Base-by-base conservation (phyloP, 1,284 basidiomycete genomes). In the Apiotrichum montevideense region DNA sequence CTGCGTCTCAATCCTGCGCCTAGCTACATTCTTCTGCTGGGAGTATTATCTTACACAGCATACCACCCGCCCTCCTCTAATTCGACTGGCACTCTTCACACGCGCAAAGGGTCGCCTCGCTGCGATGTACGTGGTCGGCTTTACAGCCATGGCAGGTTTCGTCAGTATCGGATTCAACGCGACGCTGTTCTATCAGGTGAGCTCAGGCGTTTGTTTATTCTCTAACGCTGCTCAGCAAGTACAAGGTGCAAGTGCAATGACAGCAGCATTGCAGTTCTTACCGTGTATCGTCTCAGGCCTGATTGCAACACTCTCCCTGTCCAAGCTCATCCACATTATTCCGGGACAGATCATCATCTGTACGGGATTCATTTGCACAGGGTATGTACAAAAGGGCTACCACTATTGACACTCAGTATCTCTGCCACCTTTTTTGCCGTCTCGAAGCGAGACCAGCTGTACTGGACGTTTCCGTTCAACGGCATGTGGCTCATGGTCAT, bases 361-460 rank as follows among this genome's bases (percentile, higher is more conserved):
- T 15, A 85, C 83, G 0, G 62, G 84, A 45, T 75, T 84, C 56
- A 79, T 86, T 29, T 78, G 80, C 0, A 81, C 76, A 53, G 72
- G 54, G 48, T 57, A 39, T 7, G 56, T 42, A 6, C 41, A 21
- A 21, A 21, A 21, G 21, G 21, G 21, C 21, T 21, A 21, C 21
- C 21, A 21, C 21, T 21, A 15, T 15, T 42, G 41, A 21, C 15
- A 35, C 35, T 47, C 49, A 71, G 70, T 1, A 62, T 79, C 7
- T 85, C 87, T 0, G 83, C 82, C 53, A 75, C 90, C 15, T 78
- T 92, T 4, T 87, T 91, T 62, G 87, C 88, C 0, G 67, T 88
- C 3, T 85, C 90, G 57, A 37, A 35, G 66, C 82, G 15, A 81
- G 35, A 46, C n/a, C 35, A 49, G 11, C 10, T 46, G 11, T 59